Conservation (phyloP, 1,284 basidiomycete species). For the Cutaneotrichosporon curvatum region DNA sequence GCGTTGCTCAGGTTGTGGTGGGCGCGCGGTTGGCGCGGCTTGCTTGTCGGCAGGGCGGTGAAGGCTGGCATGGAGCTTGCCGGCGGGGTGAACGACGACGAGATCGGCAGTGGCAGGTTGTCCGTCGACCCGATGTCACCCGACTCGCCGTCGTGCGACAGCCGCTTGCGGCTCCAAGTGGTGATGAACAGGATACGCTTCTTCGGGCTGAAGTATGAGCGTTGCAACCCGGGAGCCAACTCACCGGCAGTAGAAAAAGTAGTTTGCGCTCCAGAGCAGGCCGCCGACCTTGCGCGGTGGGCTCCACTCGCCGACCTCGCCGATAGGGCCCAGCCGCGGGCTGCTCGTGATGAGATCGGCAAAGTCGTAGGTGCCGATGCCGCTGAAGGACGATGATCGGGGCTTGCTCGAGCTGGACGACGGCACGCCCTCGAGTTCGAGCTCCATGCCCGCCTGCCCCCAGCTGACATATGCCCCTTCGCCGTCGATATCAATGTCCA, state of each 20-base stretch:
- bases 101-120: constrained; percentile 31
- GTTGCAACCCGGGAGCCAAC: no score
- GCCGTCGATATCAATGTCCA: constrained; percentile 38
- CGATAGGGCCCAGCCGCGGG: constrained; percentile 5
- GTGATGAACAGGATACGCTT: constrained; percentile 91
- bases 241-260: constrained; percentile 94
- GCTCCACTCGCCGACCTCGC: constrained; percentile 39
- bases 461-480: constrained; percentile 25
- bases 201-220: constrained; percentile 48
- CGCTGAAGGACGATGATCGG: constrained; percentile 5
- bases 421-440: constrained; percentile 23
- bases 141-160: constrained; percentile 13
- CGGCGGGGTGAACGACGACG: constrained; percentile 26
- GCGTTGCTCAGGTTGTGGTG: constrained; percentile 22
- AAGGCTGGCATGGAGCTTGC: constrained; percentile 13
- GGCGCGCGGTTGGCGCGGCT: constrained; percentile 7
- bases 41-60: constrained; percentile 5
- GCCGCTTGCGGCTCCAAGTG: constrained; percentile 73
- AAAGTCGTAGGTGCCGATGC: constrained; percentile 49
- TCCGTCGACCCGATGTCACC: not conserved
- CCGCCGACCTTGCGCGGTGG: constrained; percentile 58
- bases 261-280: constrained; percentile 91
- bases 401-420: constrained; percentile 3
- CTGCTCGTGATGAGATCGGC: constrained; percentile 16
- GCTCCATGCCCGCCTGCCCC: constrained; percentile 31